phyloP scores from a whole-genome alignment of 23 red algal genomes.

The Rhodosorus marinus region DNA sequence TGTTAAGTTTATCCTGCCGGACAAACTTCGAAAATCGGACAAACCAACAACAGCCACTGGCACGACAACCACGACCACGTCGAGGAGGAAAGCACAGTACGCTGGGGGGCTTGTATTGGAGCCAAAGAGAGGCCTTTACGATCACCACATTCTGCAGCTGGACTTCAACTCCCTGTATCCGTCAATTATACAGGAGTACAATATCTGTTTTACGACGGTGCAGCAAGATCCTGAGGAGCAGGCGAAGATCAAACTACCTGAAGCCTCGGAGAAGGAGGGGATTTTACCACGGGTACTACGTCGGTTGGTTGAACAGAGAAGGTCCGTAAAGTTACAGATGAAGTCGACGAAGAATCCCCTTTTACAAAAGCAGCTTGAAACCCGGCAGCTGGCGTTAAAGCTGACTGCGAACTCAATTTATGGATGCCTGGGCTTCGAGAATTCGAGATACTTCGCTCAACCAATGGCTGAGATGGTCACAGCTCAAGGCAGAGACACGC shows the following conservation, averaged over 20 bases:
- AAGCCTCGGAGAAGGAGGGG: not conserved
- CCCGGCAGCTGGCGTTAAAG: conserved; percentile 80
- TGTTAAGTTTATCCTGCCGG: conserved; percentile 58
- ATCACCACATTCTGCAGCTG: conserved; percentile 65
- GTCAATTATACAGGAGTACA: conserved; percentile 99
- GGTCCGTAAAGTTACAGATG: conserved; percentile 46
- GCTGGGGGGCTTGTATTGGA: conserved; percentile 85
- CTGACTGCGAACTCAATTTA: conserved; percentile 95
- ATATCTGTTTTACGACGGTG: conserved; percentile 92
- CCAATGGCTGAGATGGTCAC: conserved; percentile 87
- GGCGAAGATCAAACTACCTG: too few species aligned
- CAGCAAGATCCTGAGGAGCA: too few species aligned
- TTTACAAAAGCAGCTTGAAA: conserved; percentile 31
- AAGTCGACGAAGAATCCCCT: conserved; percentile 28
- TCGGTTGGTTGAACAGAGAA: conserved; percentile 41
- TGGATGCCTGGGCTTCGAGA: conserved; percentile 79
- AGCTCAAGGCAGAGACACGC: conserved; percentile 53
- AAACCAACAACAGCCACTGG: not conserved
- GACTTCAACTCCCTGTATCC: conserved; percentile 99
- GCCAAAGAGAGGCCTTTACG: conserved; percentile 80
- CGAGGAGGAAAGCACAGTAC: conserved; percentile 75
- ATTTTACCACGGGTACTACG: conserved; percentile 76
- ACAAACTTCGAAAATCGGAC: conserved; percentile 47
- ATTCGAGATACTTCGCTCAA: conserved; percentile 54
- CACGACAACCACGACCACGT: not conserved